Evolutionary conservation across 331 rosid genomes (phyloP), one percentile per base, ranked within the genome.

Genomic region (Acacia concinna): DNA sequence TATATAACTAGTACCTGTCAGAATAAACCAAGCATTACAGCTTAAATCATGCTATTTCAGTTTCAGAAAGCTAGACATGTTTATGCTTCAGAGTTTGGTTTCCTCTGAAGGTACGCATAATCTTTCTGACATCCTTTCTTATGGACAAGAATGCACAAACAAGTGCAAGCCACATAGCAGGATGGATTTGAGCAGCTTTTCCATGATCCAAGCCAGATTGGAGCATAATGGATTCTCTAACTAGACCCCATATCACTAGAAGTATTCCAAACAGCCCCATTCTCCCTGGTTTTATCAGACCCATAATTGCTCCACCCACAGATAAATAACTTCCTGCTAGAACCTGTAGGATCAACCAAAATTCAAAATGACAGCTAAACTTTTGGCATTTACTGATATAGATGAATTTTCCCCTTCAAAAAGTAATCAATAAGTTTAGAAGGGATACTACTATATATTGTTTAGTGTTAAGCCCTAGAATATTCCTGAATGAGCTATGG

Each of bases 311-410:
- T 75, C 97, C 98, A 76, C 85, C 93, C 30, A 91, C 97, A 5
- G 89, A 79, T 51, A 94, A 78, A 79, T 94, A 94, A 86, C 98
- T 87, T 85, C 98, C 97, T 12, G 81, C 95, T 69, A 91, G 73
- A 85, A 94, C 90, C 98, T 94, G 90, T 78, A 73, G 11, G 74
- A 75, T 57, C 27, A 74, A 49, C 66, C 84, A 78, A 52, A 76
- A 44, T 68, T 38, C 60, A 74, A 81, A 82, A 52, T 51, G 32
- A 84, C 54, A 37, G 5, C 20, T 35, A 46, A 76, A 68, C 74
- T 52, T 78, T 8, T 74, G 18, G 17, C 3, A 71, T 15, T 78
- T 77, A 56, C 18, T 28, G 14, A 30, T 27, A 31, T 37, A 60
- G 37, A 49, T 40, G 37, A 40, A 37, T 68, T 68, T 35, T 40